These are phyloP conservation scores for Parmales sp. DNA, from an alignment of 108 stramenopile species.

Conservation along the genomic window DNA sequence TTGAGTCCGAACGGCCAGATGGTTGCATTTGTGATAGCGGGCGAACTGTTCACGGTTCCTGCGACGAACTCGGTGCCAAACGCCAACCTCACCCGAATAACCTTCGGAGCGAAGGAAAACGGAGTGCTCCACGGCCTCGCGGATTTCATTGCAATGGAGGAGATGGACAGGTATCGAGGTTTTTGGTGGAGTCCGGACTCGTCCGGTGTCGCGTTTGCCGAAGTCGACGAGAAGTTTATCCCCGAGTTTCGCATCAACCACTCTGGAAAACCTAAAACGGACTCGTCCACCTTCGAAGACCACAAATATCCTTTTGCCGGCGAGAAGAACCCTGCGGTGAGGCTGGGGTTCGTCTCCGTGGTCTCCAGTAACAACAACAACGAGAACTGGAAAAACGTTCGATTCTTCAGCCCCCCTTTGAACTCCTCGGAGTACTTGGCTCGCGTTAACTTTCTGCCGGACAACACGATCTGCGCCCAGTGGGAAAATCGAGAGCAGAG, in stretches of 20 bases:
- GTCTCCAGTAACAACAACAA: constrained; percentile 11
- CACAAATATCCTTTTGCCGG: constrained; percentile 93
- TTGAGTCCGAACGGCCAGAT: constrained; percentile 48
- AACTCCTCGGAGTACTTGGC: constrained; percentile 66
- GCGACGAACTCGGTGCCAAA: background rate
- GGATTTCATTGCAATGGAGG: constrained; percentile 87
- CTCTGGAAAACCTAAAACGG: constrained; percentile 1
- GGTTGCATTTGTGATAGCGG: constrained; percentile 49
- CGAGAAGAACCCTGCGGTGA: constrained; percentile 61
- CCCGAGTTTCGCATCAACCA: constrained; percentile 75
- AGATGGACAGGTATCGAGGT: constrained; percentile 87
- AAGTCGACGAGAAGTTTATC: constrained; percentile 71
- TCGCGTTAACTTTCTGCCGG: constrained; percentile 67
- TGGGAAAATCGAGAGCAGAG: constrained; percentile 76
- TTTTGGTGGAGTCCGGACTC: constrained; percentile 79
- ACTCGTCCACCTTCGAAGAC: constrained; percentile 52
- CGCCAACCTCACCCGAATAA: background rate
- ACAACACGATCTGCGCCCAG: constrained; percentile 68
- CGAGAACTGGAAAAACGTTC: constrained; percentile 32
- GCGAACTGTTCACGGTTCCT: constrained; percentile 41
- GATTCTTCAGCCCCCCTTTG: constrained; percentile 43
- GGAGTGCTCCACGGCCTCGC: constrained; percentile 57
- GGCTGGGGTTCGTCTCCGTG: constrained; percentile 46
- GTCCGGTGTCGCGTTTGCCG: constrained; percentile 47
- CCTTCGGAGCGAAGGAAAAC: constrained; percentile 3